Base-by-base conservation (phyloP, 345 rosid genomes). In the Corymbia maculata region DNA sequence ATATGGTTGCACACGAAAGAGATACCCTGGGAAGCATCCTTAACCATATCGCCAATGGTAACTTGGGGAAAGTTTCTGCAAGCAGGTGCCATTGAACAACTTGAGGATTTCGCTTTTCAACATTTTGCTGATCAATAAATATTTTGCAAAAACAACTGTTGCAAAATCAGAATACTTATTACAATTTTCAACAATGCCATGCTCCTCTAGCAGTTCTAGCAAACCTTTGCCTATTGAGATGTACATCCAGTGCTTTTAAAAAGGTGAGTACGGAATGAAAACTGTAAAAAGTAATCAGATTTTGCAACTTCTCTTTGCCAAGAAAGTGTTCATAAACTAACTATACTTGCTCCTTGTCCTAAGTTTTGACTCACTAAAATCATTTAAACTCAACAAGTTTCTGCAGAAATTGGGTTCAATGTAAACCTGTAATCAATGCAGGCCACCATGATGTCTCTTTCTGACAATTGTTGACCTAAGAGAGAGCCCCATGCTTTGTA, bases 401-500 rank as follows among this genome's bases (percentile, higher is more conserved):
- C 82, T 75, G 87, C 66, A 51, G 61, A 51, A 50, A 85, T 52
- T 85, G 59, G 44, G n/a, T 85, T 49, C 26, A 36, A 85, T 4
- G 57, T 5, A 88, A 89, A 97, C 99, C 99, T 95, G 96, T 98
- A 98, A 89, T 97, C 99, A 92, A 96, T 96, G 92, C 99, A 98
- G 53, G 99, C 99, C 42, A 98, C 99, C 52, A 97, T 95, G 82
- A 96, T 94, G 91, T 92, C 99, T 92, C 98, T 95, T 84, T 98
- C 99, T 86, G 98, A 93, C 89, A 98, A 92, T 84, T 98, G 99
- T 87, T 94, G 96, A 87, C 99, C 99, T 88, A 98, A 93, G 86
- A 98, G 99, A 88, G 98, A 96, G 86, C 99, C 99, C 99, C 99
- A 97, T 55, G 98, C 99, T 92, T 96, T 98, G 86, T 98, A 96